Percentiles rank a stretch among this genome's conserved stretches.
phyloP scores from a whole-genome alignment of 345 rosid species.

The Carallia brachiata region DNA sequence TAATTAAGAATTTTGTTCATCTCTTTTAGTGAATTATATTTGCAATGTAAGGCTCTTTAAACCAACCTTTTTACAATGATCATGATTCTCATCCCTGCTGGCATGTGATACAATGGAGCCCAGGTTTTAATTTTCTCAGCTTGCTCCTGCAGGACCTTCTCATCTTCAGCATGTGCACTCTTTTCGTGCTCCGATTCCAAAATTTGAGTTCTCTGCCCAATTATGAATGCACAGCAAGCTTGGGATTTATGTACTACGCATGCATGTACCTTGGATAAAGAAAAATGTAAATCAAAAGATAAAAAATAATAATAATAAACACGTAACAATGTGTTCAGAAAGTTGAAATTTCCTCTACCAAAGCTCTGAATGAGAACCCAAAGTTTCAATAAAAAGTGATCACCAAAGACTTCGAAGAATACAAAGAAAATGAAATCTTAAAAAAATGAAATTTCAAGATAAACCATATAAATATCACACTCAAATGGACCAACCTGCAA shows the following conservation, averaged over 20 bases:
- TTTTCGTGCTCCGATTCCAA: conserved; percentile 94
- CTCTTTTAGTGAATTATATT: neutral
- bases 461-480: neutral
- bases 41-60: neutral
- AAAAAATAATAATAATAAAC: conserved; percentile 35
- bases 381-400: neutral
- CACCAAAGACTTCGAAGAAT: conserved; percentile 1
- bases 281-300: conserved; percentile 10
- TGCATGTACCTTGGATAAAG: neutral
- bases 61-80: conserved; percentile 63
- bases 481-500: conserved; percentile 48
- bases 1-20: too few relatives aligned
- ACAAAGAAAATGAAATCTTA: neutral
- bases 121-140: conserved; percentile 85
- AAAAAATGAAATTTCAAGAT: conserved; percentile 8
- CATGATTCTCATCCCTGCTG: conserved; percentile 67
- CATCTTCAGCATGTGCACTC: conserved; percentile 87
- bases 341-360: conserved; percentile 82
- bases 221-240: conserved; percentile 54
- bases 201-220: conserved; percentile 82
- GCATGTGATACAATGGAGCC: conserved; percentile 83
- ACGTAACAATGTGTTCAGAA: conserved; percentile 82
- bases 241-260: neutral
- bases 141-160: conserved; percentile 87
- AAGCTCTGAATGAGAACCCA: conserved; percentile 87